Conservation (phyloP, 192 early-diverging fungal genomes). For the Haplosporangium gracile region DNA sequence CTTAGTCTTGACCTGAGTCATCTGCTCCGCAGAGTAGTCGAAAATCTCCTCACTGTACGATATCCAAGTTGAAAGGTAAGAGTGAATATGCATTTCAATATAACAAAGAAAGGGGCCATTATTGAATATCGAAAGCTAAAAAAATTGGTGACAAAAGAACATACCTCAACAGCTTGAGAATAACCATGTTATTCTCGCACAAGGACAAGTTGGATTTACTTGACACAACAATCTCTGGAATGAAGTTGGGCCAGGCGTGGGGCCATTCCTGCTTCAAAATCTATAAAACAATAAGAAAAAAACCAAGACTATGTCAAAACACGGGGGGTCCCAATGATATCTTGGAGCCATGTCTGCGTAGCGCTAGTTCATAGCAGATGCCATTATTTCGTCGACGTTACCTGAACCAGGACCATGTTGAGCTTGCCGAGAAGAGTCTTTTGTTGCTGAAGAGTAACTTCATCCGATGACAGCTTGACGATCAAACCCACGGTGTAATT, state of each 20-base stretch:
- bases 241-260: conserved; percentile 98
- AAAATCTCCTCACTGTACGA: conserved; percentile 96
- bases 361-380: not conserved
- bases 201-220: conserved; percentile 91
- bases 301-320: not conserved
- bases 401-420: conserved; percentile 98
- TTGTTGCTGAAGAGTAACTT: conserved; percentile 80
- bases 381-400: conserved; percentile 45
- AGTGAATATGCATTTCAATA: conserved; percentile 22
- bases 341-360: not conserved
- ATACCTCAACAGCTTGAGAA: conserved; percentile 95
- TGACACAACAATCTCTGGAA: conserved; percentile 97
- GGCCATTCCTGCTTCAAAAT: conserved; percentile 99
- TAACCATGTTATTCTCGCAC: conserved; percentile 99
- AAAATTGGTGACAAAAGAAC: conserved; percentile 12
- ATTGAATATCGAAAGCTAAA: not conserved
- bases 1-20: conserved; percentile 96
- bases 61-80: not conserved
- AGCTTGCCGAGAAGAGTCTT: conserved; percentile 90
- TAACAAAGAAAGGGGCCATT: not conserved
- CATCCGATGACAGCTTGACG: conserved; percentile 91
- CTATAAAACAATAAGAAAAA: conserved; percentile 53
- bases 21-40: conserved; percentile 98
- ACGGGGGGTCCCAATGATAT: not conserved
- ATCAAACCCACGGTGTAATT: conserved; percentile 96